Conservation (phyloP, 768 basidiomycete species). For the Termitomyces sp. region DNA sequence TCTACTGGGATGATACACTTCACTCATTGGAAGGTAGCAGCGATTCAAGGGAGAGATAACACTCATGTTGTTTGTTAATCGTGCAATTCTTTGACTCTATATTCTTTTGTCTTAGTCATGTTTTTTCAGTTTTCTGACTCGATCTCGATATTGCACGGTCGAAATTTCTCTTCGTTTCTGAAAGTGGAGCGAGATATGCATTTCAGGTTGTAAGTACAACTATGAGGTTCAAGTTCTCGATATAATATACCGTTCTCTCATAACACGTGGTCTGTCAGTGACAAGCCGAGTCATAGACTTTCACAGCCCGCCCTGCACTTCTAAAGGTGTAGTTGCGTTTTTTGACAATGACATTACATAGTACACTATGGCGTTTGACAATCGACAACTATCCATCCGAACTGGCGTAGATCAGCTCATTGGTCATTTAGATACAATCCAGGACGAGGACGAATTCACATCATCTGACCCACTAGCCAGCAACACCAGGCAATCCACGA, state of each 20-base stretch:
- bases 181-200: not conserved
- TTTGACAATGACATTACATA: not conserved
- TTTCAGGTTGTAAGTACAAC: no score
- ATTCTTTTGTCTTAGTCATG: no score
- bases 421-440: not conserved
- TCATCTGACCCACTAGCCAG: slow-evolving; percentile 5
- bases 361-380: not conserved
- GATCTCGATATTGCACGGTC: not conserved
- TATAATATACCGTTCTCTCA: not conserved
- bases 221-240: not conserved
- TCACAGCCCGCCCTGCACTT: not conserved
- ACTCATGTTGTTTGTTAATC: not conserved
- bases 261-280: not conserved
- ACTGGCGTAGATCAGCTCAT: not conserved
- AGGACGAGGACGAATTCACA: not conserved
- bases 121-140: not conserved
- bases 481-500: slow-evolving; percentile 5
- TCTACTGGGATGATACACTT: not conserved
- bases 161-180: no score
- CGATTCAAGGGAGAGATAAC: not conserved
- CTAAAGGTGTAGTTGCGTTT: not conserved
- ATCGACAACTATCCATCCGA: not conserved
- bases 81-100: not conserved
- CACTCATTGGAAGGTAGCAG: not conserved
- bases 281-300: not conserved